Conservation (phyloP, 371 early-diverging fungal species). For the Lichtheimia corymbifera region DNA sequence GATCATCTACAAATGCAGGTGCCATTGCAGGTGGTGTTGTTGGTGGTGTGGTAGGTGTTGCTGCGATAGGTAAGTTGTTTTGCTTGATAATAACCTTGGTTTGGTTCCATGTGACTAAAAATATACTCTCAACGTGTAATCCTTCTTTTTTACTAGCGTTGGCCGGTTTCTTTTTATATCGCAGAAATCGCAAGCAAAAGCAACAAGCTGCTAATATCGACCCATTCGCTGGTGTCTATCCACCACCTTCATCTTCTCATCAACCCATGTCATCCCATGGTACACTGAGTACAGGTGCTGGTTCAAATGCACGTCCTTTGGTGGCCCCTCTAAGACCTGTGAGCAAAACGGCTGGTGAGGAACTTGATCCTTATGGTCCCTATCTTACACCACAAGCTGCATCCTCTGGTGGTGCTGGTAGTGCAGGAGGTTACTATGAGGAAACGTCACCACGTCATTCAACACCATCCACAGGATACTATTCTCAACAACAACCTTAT, state of each 20-base stretch:
- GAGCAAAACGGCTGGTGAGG: conserved; percentile 13
- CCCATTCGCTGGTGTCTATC: background rate
- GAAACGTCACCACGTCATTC: conserved; percentile 4
- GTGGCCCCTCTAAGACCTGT: conserved; percentile 12
- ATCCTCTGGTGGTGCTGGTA: too few species aligned
- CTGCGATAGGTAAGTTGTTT: conserved; percentile 7
- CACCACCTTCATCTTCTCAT: background rate
- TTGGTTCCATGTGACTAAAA: too few species aligned
- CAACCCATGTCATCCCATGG: background rate
- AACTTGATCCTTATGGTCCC: conserved; percentile 10
- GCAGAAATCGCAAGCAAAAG: conserved; percentile 3
- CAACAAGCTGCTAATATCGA: background rate
- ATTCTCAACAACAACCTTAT: background rate
- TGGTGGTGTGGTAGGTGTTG: conserved; percentile 9
- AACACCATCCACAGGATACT: background rate
- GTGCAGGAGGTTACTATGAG: conserved; percentile 1
- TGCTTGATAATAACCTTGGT: too few species aligned
- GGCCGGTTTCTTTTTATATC: conserved; percentile 2
- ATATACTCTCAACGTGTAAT: background rate
- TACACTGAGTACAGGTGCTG: conserved; percentile 1
- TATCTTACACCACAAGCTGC: background rate
- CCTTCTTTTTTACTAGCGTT: conserved; percentile 1
- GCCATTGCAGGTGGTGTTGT: conserved; percentile 13
- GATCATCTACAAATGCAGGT: background rate
- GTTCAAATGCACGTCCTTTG: conserved; percentile 11